Percentiles rank a stretch among this genome's conserved stretches.
These are phyloP conservation scores for Linnemannia schmuckeri DNA, from an alignment of 192 early-diverging fungal genomes.

Conservation along the genomic window DNA sequence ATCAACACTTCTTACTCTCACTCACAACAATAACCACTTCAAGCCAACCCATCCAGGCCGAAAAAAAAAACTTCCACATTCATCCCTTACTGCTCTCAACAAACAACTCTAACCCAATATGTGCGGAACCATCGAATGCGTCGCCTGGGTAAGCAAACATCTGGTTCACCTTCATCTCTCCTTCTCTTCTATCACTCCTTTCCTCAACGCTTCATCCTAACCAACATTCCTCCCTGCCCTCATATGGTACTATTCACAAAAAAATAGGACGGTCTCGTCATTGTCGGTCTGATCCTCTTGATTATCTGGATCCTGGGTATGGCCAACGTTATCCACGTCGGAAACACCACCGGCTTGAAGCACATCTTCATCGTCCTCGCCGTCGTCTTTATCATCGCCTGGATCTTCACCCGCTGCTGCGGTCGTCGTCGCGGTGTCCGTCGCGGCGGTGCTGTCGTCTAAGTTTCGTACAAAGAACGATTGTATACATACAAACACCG, in stretches of 20 bases:
- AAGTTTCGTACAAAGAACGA: not conserved
- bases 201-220: not conserved
- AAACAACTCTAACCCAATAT: constrained; percentile 12
- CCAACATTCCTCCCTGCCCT: not conserved
- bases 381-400: constrained; percentile 36
- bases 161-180: not conserved
- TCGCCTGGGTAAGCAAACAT: constrained; percentile 33
- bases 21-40: not conserved
- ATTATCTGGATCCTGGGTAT: constrained; percentile 41
- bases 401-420: constrained; percentile 45
- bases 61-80: not conserved
- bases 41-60: not conserved
- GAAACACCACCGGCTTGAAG: constrained; percentile 37
- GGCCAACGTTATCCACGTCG: constrained; percentile 24
- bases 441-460: constrained; percentile 25
- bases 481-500: not conserved
- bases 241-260: not conserved
- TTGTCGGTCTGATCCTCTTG: constrained; percentile 43
- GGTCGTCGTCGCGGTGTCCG: constrained; percentile 23
- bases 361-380: constrained; percentile 50
- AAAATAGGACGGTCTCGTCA: constrained; percentile 35
- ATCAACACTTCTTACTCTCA: not conserved
- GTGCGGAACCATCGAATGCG: constrained; percentile 34
- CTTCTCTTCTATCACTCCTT: not conserved
- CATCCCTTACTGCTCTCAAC: not conserved